Conservation (phyloP, 2,329 filamentous ascomycete species). For the Bertia moriformis region DNA sequence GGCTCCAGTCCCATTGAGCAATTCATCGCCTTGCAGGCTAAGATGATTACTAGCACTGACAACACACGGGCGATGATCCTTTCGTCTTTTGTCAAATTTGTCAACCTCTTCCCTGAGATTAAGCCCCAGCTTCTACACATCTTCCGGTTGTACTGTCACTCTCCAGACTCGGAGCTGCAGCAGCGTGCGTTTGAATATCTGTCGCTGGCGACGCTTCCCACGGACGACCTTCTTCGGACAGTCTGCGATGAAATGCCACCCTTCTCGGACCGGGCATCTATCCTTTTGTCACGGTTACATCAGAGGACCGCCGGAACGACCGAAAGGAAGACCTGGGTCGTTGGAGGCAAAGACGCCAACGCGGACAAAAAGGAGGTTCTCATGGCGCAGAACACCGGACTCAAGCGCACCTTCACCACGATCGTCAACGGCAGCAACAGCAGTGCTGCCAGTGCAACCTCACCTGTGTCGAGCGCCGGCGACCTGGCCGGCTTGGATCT, state of each 20-base stretch:
- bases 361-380: slow-evolving; percentile 64
- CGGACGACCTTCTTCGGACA: slow-evolving; percentile 81
- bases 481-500: not conserved
- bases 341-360: slow-evolving; percentile 93
- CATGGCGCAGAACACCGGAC: slow-evolving; percentile 64
- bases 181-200: slow-evolving; percentile 94
- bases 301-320: slow-evolving; percentile 86
- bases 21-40: slow-evolving; percentile 79
- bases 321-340: slow-evolving; percentile 92
- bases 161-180: slow-evolving; percentile 85
- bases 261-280: slow-evolving; percentile 87
- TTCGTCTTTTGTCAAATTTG: slow-evolving; percentile 91
- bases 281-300: slow-evolving; percentile 78
- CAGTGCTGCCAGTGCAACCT: not conserved
- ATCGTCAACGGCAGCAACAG: slow-evolving; percentile 31
- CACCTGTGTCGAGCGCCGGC: too few species aligned
- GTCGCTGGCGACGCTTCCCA: slow-evolving; percentile 67
- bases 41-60: slow-evolving; percentile 77
- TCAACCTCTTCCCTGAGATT: slow-evolving; percentile 96
- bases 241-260: slow-evolving; percentile 98
- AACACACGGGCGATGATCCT: slow-evolving; percentile 85
- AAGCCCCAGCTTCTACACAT: slow-evolving; percentile 85
- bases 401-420: slow-evolving; percentile 71
- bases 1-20: slow-evolving; percentile 95
- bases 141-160: slow-evolving; percentile 85